Conservation (phyloP, 192 early-diverging fungal species). For the Coemansia aciculifera region DNA sequence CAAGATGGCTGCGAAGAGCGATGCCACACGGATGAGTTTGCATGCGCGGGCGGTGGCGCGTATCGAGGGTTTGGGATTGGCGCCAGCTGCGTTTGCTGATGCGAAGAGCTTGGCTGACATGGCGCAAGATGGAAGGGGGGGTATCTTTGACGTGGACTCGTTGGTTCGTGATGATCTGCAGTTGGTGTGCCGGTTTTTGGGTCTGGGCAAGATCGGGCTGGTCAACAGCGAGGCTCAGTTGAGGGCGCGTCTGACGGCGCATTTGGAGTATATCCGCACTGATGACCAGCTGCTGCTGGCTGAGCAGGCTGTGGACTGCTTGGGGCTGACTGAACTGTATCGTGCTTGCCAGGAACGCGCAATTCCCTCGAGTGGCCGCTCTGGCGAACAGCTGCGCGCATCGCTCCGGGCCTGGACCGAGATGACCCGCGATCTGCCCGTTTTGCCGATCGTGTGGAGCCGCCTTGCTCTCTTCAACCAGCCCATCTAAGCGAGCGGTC, state of each 20-base stretch:
- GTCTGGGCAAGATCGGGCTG: slow-evolving; percentile 9
- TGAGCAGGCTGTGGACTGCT: slow-evolving; percentile 26
- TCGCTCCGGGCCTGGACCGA: slow-evolving; percentile 31
- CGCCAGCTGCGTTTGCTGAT: slow-evolving; percentile 15
- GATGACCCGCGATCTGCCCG: slow-evolving; percentile 5
- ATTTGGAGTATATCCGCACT: slow-evolving; percentile 20
- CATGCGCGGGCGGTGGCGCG: slow-evolving; percentile 22
- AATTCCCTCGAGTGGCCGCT: slow-evolving; percentile 31
- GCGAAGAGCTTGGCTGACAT: slow-evolving; percentile 2
- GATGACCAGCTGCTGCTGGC: slow-evolving; percentile 35
- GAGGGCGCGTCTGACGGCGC: slow-evolving; percentile 14
- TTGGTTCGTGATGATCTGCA: slow-evolving; percentile 19
- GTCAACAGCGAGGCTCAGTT: slow-evolving; percentile 7
- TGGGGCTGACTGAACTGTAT: slow-evolving; percentile 37
- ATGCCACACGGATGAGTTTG: slow-evolving; percentile 11
- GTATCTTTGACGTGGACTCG: slow-evolving; percentile 19
- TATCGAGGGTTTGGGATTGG: slow-evolving; percentile 18
- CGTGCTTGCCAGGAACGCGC: slow-evolving; percentile 51
- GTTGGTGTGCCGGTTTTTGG: slow-evolving; percentile 29
- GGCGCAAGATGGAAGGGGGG: not conserved
- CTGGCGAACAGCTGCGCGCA: slow-evolving; percentile 20
- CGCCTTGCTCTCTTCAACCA: slow-evolving; percentile 38
- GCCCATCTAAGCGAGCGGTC: not conserved
- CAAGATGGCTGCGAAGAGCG: slow-evolving; percentile 36
- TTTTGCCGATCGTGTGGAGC: slow-evolving; percentile 48